Evolutionary conservation across 306 rosid species (phyloP).

Genomic region (Datisca glomerata): DNA sequence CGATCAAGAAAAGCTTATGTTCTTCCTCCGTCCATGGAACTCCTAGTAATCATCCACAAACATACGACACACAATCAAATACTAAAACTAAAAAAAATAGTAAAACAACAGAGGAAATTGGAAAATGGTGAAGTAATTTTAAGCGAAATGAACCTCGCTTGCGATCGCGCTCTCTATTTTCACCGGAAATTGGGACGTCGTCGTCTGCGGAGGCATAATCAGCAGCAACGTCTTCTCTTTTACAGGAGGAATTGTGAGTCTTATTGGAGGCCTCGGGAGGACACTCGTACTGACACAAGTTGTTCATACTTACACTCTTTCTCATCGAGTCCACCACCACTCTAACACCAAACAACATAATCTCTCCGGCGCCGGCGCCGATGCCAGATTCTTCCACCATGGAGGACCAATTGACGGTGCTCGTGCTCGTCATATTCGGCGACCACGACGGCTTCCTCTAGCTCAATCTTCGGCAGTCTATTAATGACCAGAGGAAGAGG

Average conservation of each 20-base stretch:
- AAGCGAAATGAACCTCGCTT: slow-evolving; percentile 63
- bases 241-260: slow-evolving; percentile 4
- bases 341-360: slow-evolving; percentile 86
- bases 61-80: not conserved
- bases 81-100: not conserved
- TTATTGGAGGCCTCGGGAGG: slow-evolving; percentile 22
- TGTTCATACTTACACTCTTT: slow-evolving; percentile 92
- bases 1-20: slow-evolving; percentile 83
- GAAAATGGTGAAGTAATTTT: not conserved
- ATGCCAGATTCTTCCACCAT: no score
- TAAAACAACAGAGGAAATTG: not conserved
- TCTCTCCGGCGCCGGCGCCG: slow-evolving; percentile 34
- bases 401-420: no score
- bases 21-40: slow-evolving; percentile 99
- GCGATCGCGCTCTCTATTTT: slow-evolving; percentile 79
- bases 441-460: no score
- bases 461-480: no score
- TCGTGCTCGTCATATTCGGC: no score
- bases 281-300: slow-evolving; percentile 79
- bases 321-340: slow-evolving; percentile 92
- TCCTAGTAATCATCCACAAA: slow-evolving; percentile 38
- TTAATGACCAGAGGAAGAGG: no score
- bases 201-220: slow-evolving; percentile 89
- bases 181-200: slow-evolving; percentile 50
- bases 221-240: slow-evolving; percentile 29